phyloP scores from a whole-genome alignment of 345 rosid genomes.

The Odontarrhena argentea region DNA sequence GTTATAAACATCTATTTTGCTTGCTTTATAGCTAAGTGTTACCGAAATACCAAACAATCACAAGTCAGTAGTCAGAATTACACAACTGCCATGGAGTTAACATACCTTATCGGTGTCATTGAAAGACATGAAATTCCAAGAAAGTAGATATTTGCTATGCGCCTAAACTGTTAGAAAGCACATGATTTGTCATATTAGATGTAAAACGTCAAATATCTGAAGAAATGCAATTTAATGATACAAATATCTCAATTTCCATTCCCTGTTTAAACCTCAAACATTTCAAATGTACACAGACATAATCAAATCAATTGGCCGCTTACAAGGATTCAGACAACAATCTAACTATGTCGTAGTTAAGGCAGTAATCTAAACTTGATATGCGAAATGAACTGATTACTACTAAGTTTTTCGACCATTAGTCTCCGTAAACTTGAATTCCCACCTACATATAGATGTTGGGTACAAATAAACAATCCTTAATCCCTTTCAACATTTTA shows the following conservation, averaged over 20 bases:
- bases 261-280: conserved; percentile 6
- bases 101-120: conserved; percentile 92
- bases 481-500: not conserved
- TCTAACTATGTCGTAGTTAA: not conserved
- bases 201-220: conserved; percentile 7
- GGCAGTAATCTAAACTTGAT: conserved; percentile 1
- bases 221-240: conserved; percentile 2
- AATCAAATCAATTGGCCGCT: not conserved
- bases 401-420: not conserved
- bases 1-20: not conserved
- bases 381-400: not conserved
- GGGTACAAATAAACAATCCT: not conserved
- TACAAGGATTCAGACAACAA: not conserved
- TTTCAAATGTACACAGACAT: conserved; percentile 7
- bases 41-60: conserved; percentile 17
- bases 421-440: not conserved
- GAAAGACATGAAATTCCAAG: conserved; percentile 93
- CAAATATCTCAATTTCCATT: not conserved
- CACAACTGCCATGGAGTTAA: not conserved
- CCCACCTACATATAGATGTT: not conserved
- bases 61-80: conserved; percentile 1
- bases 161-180: conserved; percentile 91
- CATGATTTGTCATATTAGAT: conserved; percentile 21
- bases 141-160: conserved; percentile 96
- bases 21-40: conserved; percentile 15